Evolutionary conservation across 2,329 filamentous ascomycete genomes (phyloP), one percentile per base, ranked within the genome.

Genomic region (Trichoderma simmonsii): DNA sequence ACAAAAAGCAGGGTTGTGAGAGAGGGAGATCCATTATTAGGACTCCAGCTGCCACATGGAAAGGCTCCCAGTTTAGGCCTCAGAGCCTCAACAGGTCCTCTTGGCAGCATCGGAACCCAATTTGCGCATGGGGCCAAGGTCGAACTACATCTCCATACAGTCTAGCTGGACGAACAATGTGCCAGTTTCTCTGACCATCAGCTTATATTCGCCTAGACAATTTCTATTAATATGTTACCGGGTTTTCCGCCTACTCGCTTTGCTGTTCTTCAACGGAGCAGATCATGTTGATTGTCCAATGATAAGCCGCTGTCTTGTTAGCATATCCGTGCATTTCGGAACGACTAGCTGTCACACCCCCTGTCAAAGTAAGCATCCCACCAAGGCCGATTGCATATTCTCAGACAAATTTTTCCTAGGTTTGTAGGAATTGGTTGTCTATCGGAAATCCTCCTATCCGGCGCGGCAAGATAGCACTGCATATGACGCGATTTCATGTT

Each of bases 171-270:
- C 21, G 48, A 36, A 12, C 48, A n/a, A 32, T 51, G 43, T 56
- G 63, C 63, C 63, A 66, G 32, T 28, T 54, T 24, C 65, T 68
- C 54, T 21, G 12, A 24, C 54, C n/a, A 68, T 68, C 34, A 54
- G 43, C 62, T 65, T 54, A 65, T 51, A 64, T 65, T 15, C 48
- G 39, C 62, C 43, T 65, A 34, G n/a, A 24, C 54, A 4, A 32
- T 2, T 68, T 43, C 51, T 59, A 68, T 68, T 59, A 43, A 68
- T 68, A 68, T 24, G 54, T n/a, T 24, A 48, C 26, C 62, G 62
- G 11, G 34, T 43, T 68, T 67, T 30, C 65, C 65, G 65, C 34
- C 34, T 14, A 18, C 24, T 26, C 63, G 30, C 56, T 21, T 65
- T 34, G 39, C 11, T 12, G 34, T 28, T n/a, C 18, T 32, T n/a